phyloP scores from a whole-genome alignment of 257 asterid genomes.

The Fraxinus anomala region DNA sequence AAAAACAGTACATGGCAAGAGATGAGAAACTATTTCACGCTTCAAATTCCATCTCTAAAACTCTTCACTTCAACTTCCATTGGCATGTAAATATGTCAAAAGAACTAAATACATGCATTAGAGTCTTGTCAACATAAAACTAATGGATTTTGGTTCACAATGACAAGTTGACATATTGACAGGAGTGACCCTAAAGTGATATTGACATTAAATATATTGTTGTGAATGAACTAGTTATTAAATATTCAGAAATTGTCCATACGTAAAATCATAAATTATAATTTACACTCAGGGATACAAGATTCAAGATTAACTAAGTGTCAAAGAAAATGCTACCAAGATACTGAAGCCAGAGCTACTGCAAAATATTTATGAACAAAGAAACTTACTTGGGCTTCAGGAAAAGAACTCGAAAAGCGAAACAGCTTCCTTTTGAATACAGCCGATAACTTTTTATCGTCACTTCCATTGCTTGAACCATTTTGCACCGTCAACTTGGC shows the following conservation, averaged over 20 bases:
- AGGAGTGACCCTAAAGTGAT: background rate
- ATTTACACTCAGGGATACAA: background rate
- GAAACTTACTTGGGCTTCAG: constrained; percentile 71
- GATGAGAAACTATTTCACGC: background rate
- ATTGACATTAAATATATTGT: background rate
- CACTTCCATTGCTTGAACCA: constrained; percentile 42
- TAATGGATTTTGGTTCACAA: background rate
- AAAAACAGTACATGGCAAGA: background rate
- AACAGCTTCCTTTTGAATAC: constrained; percentile 72
- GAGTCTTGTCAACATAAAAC: background rate
- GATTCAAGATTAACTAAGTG: background rate
- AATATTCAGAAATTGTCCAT: background rate
- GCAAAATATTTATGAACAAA: background rate
- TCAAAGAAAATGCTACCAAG: background rate
- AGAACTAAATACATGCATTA: background rate
- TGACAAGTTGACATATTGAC: background rate
- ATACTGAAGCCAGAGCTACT: constrained; percentile 1
- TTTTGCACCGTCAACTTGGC: constrained; percentile 40
- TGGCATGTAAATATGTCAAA: background rate
- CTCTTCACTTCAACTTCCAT: background rate
- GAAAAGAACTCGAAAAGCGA: constrained; percentile 76
- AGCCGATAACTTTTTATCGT: constrained; percentile 42
- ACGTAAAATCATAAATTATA: background rate
- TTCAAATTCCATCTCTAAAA: constrained; percentile 8
- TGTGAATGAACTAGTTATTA: background rate